Percentiles rank a stretch among this genome's conserved stretches.
Conservation (phyloP, 352 stramenopile species). For the Phytophthora syringae region DNA sequence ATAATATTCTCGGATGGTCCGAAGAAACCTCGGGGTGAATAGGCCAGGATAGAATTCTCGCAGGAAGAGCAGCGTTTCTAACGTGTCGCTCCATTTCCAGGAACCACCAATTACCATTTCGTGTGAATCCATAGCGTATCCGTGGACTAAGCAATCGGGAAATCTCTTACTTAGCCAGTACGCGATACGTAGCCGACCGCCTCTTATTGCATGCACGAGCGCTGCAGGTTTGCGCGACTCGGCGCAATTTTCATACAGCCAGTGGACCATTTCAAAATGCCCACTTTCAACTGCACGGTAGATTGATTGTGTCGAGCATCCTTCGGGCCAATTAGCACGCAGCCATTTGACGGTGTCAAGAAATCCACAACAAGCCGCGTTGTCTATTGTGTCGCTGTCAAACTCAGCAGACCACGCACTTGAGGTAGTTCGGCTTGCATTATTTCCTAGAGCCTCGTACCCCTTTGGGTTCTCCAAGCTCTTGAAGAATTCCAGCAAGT, state of each 20-base stretch:
- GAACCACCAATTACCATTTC: too few relatives aligned
- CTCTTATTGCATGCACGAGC: too few relatives aligned
- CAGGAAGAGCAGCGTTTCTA: background rate
- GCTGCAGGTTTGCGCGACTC: too few relatives aligned
- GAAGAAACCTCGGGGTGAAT: background rate
- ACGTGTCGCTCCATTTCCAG: background rate
- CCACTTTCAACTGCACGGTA: background rate
- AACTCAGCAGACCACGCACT: background rate
- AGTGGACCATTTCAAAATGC: background rate
- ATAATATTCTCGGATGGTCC: background rate
- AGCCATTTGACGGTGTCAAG: background rate
- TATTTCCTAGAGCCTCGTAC: background rate
- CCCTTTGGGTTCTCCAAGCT: background rate
- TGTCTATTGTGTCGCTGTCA: background rate
- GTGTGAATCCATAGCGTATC: too few relatives aligned
- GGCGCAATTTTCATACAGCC: too few relatives aligned
- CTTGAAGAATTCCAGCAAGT: background rate
- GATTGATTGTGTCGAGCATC: background rate
- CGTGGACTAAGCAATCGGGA: too few relatives aligned
- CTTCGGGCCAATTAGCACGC: background rate
- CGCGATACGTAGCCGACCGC: too few relatives aligned
- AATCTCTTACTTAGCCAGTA: too few relatives aligned
- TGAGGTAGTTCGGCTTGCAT: background rate
- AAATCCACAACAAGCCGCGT: background rate
- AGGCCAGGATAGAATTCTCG: background rate